Base-by-base conservation (phyloP, 2,329 filamentous ascomycete genomes). In the Lachnellula hyalina region DNA sequence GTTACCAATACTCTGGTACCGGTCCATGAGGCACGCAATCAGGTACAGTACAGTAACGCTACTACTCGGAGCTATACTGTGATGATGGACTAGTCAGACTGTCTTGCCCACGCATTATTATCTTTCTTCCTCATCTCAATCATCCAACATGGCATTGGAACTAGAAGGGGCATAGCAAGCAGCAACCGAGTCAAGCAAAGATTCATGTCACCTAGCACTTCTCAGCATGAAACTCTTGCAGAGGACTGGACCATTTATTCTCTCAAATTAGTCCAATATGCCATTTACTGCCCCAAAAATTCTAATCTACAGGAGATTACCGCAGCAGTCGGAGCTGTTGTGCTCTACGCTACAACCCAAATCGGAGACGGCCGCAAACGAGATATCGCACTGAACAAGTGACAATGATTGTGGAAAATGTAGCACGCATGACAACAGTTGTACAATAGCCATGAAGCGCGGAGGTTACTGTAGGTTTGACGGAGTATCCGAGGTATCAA, bases 401-500 rank as follows among this genome's bases (percentile, higher is more conserved):
- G 36, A 40, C 36, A 40, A 40, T 17, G n/a, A 40, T 17, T 15
- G 14, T 15, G 9, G 17, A 15, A 40, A 17, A n/a, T 40, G 36
- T 15, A 40, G n/a, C 8, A 6, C 17, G 3, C 28, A 32, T 32
- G 15, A 15, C 38, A 41, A 40, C 15, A 19, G 19, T 21, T 44
- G 5, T 21, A 15, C 17, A 25, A 32, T 7, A 34, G n/a, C 17
- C 51, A 21, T 35, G 44, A 53, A 49, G 47, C 35, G 21, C 46
- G 41, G 52, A 40, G 25, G 34, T 52, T 34, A 51, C 19, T 44
- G 48, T 42, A 21, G 4, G 38, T 23, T 32, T 25, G 19, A 56
- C 59, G 60, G 60, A 62, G 51, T 28, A 54, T 25, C 60, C 58
- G 58, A 60, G 42, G 40, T 46, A 48, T 49, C 23, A 34, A 47